These are phyloP conservation scores for Ophiostoma quercus DNA, from an alignment of 2,329 filamentous ascomycete genomes.

Conservation along the genomic window DNA sequence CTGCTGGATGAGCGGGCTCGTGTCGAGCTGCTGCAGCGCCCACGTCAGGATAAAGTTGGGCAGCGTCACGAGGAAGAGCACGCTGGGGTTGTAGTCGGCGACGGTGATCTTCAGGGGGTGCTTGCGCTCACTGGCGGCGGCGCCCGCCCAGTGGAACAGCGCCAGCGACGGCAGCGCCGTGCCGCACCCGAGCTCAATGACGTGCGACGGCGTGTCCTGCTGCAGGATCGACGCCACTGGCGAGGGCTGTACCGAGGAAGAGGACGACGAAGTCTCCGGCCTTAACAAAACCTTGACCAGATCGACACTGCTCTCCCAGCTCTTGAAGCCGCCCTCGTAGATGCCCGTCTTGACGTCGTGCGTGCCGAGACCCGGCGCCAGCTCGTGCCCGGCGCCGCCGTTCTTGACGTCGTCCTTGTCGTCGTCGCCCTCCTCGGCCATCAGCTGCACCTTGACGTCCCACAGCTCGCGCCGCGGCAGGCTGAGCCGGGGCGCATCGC, in stretches of 20 bases:
- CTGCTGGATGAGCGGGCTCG: constrained; percentile 36
- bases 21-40: constrained; percentile 44
- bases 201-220: constrained; percentile 37
- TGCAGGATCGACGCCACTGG: constrained; percentile 25
- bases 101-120: constrained; percentile 55
- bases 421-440: constrained; percentile 63
- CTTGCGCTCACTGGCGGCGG: constrained; percentile 15
- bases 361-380: constrained; percentile 51
- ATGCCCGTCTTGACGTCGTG: constrained; percentile 76
- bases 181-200: constrained; percentile 69
- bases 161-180: constrained; percentile 68
- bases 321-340: constrained; percentile 85
- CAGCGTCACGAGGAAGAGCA: constrained; percentile 71
- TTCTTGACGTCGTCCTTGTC: constrained; percentile 47
- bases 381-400: constrained; percentile 34
- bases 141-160: constrained; percentile 57
- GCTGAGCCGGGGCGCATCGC: constrained; percentile 34
- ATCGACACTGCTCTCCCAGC: constrained; percentile 81
- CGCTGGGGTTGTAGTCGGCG: constrained; percentile 74
- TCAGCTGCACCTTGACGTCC: constrained; percentile 75
- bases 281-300: constrained; percentile 62
- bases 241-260: constrained; percentile 18
- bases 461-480: constrained; percentile 73
- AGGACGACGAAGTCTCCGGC: no score
- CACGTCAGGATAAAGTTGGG: constrained; percentile 73